Evolutionary conservation across 2,329 filamentous ascomycete genomes (phyloP), one percentile per base, ranked within the genome.

Genomic region (Xylaria polymorpha): DNA sequence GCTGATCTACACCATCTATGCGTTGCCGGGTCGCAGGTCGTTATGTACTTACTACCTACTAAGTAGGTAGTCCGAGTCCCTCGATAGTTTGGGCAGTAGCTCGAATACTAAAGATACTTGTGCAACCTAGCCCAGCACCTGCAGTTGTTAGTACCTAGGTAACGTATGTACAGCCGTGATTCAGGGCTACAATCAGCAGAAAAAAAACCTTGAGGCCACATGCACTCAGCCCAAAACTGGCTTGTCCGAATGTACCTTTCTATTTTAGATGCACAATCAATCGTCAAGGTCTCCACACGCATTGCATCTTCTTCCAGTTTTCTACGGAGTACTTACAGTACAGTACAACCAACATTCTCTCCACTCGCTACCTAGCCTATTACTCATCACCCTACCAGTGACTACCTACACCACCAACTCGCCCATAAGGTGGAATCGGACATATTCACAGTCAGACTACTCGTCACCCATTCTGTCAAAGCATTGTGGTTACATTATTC

Each of bases 401-500:
- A 35, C 37, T 41, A 53, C 10, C 3, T 18, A 29, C 39, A 39
- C 43, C 32, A 25, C 29, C 37, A 29, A 66, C 22, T 56, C 20
- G 25, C n/a, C n/a, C 37, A 8, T 18, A 59, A 55, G 53, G 65
- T 64, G 55, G 61, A 60, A 55, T 60, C 39, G 35, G 18, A 50
- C 53, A 43, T 39, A 41, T 46, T 41, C n/a, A 57, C 48, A 53
- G 51, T 62, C 44, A 66, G 39, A 66, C 43, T 63, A 60, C 37
- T 50, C n/a, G 32, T 29, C 25, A 35, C 58, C 56, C 53, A 61
- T 25, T 56, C 25, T 44, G 15, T 48, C 41, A 57, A 35, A 39
- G 35, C 37, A 61, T 43, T 39, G 51, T 55, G 50, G 56, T 61
- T 68, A 51, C 64, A 67, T 64, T 68, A 57, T 64, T 68, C 68